These are phyloP conservation scores for Phytophthora vignae DNA, from an alignment of 352 stramenopile species.

Conservation along the genomic window DNA sequence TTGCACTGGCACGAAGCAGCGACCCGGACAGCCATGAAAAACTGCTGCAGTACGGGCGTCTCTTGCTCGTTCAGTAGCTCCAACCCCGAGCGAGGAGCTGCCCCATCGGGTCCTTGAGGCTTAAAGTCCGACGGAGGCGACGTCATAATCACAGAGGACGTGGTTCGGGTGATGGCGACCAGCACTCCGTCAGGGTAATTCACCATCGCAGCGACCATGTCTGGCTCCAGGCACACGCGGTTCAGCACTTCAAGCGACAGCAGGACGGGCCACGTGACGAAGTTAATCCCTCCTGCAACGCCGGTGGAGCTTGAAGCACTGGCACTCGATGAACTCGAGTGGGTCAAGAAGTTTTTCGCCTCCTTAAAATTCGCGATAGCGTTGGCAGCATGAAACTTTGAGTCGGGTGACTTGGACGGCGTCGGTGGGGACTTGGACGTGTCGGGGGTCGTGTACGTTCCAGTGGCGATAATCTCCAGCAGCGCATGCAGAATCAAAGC, in stretches of 20 bases:
- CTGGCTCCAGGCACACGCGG: constrained; percentile 69
- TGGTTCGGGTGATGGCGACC: constrained; percentile 63
- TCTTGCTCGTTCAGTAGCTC: constrained; percentile 89
- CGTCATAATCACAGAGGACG: constrained; percentile 83
- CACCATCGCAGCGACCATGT: constrained; percentile 76
- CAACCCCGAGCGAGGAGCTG: constrained; percentile 66
- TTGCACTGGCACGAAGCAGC: constrained; percentile 80
- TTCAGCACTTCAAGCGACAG: constrained; percentile 86
- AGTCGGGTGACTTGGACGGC: constrained; percentile 59
- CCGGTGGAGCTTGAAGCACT: constrained; percentile 23
- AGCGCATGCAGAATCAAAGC: constrained; percentile 67
- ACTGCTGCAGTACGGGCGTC: constrained; percentile 74
- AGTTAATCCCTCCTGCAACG: constrained; percentile 55
- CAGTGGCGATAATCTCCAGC: constrained; percentile 84
- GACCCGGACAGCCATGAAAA: constrained; percentile 84
- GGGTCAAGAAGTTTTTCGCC: constrained; percentile 71
- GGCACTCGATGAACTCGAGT: constrained; percentile 40
- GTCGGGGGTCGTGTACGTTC: constrained; percentile 64
- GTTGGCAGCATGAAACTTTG: constrained; percentile 44
- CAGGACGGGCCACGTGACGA: constrained; percentile 86
- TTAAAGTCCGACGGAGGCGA: constrained; percentile 80
- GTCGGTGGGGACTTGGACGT: constrained; percentile 59
- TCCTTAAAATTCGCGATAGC: constrained; percentile 58
- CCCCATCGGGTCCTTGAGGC: constrained; percentile 46
- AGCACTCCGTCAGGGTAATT: constrained; percentile 66